These are phyloP conservation scores for Endocalyx cinctus DNA, from an alignment of 2,329 filamentous ascomycete genomes.

Conservation along the genomic window DNA sequence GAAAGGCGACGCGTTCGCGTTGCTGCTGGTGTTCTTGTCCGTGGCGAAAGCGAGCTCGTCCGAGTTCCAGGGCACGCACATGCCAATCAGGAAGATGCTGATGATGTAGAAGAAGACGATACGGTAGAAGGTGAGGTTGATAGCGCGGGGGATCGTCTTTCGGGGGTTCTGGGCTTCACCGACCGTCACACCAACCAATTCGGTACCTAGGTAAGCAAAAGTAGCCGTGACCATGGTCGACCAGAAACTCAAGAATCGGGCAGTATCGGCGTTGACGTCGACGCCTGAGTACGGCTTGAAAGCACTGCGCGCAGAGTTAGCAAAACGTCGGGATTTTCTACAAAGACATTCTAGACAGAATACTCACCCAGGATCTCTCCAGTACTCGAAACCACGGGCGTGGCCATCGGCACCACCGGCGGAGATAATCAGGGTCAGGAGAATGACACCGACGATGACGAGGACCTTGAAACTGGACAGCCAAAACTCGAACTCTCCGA, in stretches of 20 bases:
- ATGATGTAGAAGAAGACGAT: slow-evolving; percentile 78
- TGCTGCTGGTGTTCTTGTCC: slow-evolving; percentile 41
- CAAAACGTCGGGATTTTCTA: too few relatives aligned
- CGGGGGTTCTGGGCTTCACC: slow-evolving; percentile 77
- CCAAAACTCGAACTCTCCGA: slow-evolving; percentile 63
- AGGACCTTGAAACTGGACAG: slow-evolving; percentile 63
- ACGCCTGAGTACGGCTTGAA: slow-evolving; percentile 45
- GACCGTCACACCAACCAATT: slow-evolving; percentile 73
- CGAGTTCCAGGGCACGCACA: slow-evolving; percentile 71
- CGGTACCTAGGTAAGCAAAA: slow-evolving; percentile 74
- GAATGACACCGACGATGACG: slow-evolving; percentile 61
- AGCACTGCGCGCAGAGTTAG: slow-evolving; percentile 28
- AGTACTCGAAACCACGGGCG: slow-evolving; percentile 62
- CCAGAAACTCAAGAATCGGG: slow-evolving; percentile 62
- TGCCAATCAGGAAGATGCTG: slow-evolving; percentile 69
- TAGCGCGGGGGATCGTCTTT: slow-evolving; percentile 70
- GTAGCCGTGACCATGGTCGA: slow-evolving; percentile 70
- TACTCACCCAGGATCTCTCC: slow-evolving; percentile 52
- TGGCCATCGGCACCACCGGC: slow-evolving; percentile 61
- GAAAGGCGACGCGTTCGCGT: slow-evolving; percentile 65
- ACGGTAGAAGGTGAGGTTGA: slow-evolving; percentile 76
- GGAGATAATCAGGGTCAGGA: slow-evolving; percentile 60
- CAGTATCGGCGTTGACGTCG: slow-evolving; percentile 39
- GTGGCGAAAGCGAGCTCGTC: slow-evolving; percentile 54
- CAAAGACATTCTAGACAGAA: slow-evolving; percentile 17